Evolutionary conservation across 176 grass and related monocot species (phyloP), one percentile per base, ranked within the genome.

Genomic region (Themeda triandra): DNA sequence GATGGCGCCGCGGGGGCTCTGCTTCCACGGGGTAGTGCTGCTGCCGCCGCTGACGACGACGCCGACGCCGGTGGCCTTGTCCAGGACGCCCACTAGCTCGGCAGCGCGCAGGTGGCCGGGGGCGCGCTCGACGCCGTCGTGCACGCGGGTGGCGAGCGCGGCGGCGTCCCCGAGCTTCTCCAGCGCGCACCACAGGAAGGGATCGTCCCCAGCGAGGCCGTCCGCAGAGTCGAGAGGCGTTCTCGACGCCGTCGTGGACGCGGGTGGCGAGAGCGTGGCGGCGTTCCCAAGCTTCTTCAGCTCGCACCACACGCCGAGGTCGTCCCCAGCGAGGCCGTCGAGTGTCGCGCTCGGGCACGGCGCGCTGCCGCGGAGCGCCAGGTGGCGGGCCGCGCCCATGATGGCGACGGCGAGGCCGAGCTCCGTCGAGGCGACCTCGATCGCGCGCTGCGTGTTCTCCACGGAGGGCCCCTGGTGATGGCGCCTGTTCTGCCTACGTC

Each of bases 341-440:
- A n/a, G n/a, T n/a, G n/a, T n/a, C n/a, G n/a, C n/a, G 30, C 59
- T 48, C 31, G 15, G 58, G 44, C 30, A 58, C 21, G 8, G 54
- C 54, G 53, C 21, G 28, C 36, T 64, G 29, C 71, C 80, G 0
- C 29, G 36, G 86, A 59, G 86, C 79, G 72, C 63, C 36, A 87
- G 64, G 79, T 69, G 44, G 25, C 59, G 60, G 13, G 85, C n/a
- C n/a, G n/a, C n/a, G n/a, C n/a, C n/a, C n/a, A n/a, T n/a, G n/a
- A n/a, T n/a, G n/a, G n/a, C n/a, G 49, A 87, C 4, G 49, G 63
- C 86, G 72, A 87, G 79, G 15, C 49, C 86, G 63, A 87, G 36
- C 72, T 76, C 36, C 86, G 40, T 31, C 18, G 69, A 39, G 24
- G 60, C 85, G 18, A 0, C 8, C 69, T 81, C 85, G 31, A 87